Conservation (phyloP, 169 alveolate species). For the Cryptosporidium bovis region DNA sequence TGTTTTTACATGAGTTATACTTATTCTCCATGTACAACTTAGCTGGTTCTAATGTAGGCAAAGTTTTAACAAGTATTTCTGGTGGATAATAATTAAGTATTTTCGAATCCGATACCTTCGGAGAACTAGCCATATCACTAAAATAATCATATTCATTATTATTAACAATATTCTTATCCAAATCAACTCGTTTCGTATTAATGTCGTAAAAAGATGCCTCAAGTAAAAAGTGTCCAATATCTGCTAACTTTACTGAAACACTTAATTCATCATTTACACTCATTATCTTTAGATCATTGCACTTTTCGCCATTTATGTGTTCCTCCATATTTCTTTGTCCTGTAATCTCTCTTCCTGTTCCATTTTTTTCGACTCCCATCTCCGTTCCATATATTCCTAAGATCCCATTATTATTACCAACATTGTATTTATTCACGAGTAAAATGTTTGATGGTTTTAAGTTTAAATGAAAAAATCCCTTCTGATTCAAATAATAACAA, state of each 20-base stretch:
- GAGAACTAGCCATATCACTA: not conserved
- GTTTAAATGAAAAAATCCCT: conserved; percentile 37
- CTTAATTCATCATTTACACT: too few relatives aligned
- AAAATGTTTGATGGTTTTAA: conserved; percentile 55
- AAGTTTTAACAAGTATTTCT: conserved; percentile 6
- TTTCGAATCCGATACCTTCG: conserved; percentile 18
- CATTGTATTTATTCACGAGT: conserved; percentile 11
- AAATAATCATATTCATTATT: not conserved
- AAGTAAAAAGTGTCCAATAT: conserved; percentile 39
- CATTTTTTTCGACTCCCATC: too few relatives aligned
- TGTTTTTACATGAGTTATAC: conserved; percentile 14
- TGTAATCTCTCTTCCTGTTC: too few relatives aligned
- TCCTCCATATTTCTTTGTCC: too few relatives aligned
- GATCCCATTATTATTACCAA: too few relatives aligned
- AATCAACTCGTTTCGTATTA: not conserved
- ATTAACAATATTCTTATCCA: not conserved
- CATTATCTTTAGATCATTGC: too few relatives aligned
- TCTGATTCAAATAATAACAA: conserved; percentile 48
- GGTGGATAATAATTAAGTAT: conserved; percentile 55
- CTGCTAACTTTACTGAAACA: conserved; percentile 49
- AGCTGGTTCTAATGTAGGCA: conserved; percentile 51
- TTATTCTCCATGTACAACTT: conserved; percentile 15
- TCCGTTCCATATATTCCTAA: too few relatives aligned
- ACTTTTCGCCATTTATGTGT: too few relatives aligned
- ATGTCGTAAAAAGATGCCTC: conserved; percentile 56